A percentile compares a stretch with the other conserved stretches of the same genome.
Evolutionary conservation across 2,329 filamentous ascomycete species (phyloP).

Genomic region (Ciborinia camelliae): DNA sequence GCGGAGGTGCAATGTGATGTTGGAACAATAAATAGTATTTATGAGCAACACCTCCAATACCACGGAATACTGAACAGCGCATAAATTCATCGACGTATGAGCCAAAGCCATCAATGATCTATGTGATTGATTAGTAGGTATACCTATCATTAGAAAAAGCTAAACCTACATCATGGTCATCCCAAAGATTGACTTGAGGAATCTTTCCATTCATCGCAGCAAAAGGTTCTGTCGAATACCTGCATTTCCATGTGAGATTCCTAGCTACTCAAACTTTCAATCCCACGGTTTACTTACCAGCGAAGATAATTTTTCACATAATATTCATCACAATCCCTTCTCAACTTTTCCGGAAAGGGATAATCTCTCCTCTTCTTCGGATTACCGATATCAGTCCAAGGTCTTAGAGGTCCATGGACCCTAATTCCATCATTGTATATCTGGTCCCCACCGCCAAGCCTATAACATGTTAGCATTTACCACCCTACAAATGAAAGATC

Average conservation of each 20-base stretch:
- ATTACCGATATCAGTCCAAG: slow-evolving; percentile 81
- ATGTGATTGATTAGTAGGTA: slow-evolving; percentile 31
- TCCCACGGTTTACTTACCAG: slow-evolving; percentile 50
- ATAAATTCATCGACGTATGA: slow-evolving; percentile 95
- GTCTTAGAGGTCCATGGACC: slow-evolving; percentile 74
- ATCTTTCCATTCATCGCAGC: slow-evolving; percentile 85
- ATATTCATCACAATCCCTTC: slow-evolving; percentile 81
- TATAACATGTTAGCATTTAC: slow-evolving; percentile 38
- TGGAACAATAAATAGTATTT: slow-evolving; percentile 99
- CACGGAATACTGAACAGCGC: slow-evolving; percentile 85
- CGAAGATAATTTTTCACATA: slow-evolving; percentile 87
- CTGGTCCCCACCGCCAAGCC: slow-evolving; percentile 90
- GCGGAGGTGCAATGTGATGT: slow-evolving; percentile 82
- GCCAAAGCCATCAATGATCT: slow-evolving; percentile 84
- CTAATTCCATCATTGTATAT: slow-evolving; percentile 95
- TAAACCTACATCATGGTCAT: slow-evolving; percentile 74
- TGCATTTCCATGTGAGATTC: slow-evolving; percentile 51
- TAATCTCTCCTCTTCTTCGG: slow-evolving; percentile 76
- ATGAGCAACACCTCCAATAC: slow-evolving; percentile 86
- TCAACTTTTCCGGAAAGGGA: slow-evolving; percentile 74
- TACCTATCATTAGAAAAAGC: background rate
- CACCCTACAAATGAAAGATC: slow-evolving; percentile 43
- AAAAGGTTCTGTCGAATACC: slow-evolving; percentile 81
- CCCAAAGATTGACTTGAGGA: slow-evolving; percentile 95
- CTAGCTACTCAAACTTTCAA: slow-evolving; percentile 38